These are phyloP conservation scores for Gypsophila paniculata DNA, from an alignment of 179 eudicot genomes.

Conservation along the genomic window DNA sequence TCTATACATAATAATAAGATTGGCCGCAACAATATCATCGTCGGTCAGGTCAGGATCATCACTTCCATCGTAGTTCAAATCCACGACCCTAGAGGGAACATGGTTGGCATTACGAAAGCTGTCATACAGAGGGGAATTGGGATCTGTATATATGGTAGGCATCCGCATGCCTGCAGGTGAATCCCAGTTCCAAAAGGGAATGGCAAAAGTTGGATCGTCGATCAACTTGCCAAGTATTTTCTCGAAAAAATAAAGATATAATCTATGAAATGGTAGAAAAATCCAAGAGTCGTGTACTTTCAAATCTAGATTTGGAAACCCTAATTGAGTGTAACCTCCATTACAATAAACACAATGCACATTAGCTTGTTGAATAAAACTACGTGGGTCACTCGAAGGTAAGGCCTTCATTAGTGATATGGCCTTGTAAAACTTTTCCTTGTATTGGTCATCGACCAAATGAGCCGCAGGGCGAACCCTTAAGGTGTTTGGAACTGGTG, in stretches of 20 bases:
- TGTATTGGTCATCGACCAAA: constrained; percentile 40
- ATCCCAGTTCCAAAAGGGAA: constrained; percentile 88
- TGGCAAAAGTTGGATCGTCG: constrained; percentile 59
- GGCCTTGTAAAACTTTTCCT: constrained; percentile 47
- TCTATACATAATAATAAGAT: constrained; percentile 63
- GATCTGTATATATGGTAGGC: constrained; percentile 44
- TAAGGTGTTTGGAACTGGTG: constrained; percentile 26
- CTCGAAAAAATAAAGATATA: constrained; percentile 64
- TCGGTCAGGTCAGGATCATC: constrained; percentile 27
- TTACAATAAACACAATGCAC: constrained; percentile 83
- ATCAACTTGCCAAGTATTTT: constrained; percentile 53
- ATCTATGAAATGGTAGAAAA: constrained; percentile 74
- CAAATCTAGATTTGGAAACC: constrained; percentile 51
- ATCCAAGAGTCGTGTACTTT: constrained; percentile 83
- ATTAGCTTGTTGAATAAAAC: constrained; percentile 69
- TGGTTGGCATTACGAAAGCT: constrained; percentile 35
- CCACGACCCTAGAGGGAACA: constrained; percentile 47
- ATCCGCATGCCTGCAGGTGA: constrained; percentile 55
- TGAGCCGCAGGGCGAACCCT: constrained; percentile 73
- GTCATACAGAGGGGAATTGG: constrained; percentile 45
- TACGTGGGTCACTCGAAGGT: constrained; percentile 66
- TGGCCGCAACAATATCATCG: constrained; percentile 32
- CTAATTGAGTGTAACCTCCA: constrained; percentile 67
- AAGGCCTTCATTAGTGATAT: constrained; percentile 64
- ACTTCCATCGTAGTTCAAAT: constrained; percentile 46